Evolutionary conservation across 2,329 filamentous ascomycete genomes (phyloP).

Genomic region (Arachnomyces sp.): DNA sequence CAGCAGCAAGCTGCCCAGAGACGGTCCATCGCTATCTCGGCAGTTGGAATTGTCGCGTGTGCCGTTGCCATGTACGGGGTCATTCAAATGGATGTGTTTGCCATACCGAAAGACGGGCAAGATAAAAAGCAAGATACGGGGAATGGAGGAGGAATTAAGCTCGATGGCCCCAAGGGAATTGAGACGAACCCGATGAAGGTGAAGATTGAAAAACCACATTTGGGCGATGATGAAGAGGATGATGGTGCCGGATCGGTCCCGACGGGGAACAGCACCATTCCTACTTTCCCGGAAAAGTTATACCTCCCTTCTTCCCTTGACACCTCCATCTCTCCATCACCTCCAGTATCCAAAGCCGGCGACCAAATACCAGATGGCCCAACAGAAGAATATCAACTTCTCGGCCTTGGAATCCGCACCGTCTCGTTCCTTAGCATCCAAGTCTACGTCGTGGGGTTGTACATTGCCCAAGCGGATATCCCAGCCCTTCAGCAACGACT

Average conservation of each 20-base stretch:
- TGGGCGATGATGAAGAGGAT: slow-evolving; percentile 9
- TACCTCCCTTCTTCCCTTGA: slow-evolving; percentile 46
- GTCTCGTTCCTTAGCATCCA: slow-evolving; percentile 86
- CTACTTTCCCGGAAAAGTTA: slow-evolving; percentile 68
- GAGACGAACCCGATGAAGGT: slow-evolving; percentile 30
- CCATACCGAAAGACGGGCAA: slow-evolving; percentile 14
- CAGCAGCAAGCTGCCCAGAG: slow-evolving; percentile 22
- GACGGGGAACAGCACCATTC: slow-evolving; percentile 74
- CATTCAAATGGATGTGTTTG: slow-evolving; percentile 31
- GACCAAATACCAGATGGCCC: slow-evolving; percentile 34
- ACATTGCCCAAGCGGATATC: slow-evolving; percentile 78
- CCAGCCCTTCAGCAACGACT: slow-evolving; percentile 70
- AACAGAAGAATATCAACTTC: slow-evolving; percentile 69
- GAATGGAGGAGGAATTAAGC: slow-evolving; percentile 21
- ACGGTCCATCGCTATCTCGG: slow-evolving; percentile 27
- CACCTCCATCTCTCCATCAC: slow-evolving; percentile 26
- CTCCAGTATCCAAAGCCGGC: slow-evolving; percentile 27
- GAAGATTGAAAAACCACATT: neutral
- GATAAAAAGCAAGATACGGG: neutral
- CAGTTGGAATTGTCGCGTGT: slow-evolving; percentile 31
- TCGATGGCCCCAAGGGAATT: slow-evolving; percentile 36
- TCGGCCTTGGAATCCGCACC: slow-evolving; percentile 79
- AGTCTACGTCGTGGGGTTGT: slow-evolving; percentile 91
- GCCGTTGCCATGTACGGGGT: slow-evolving; percentile 35
- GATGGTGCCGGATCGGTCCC: slow-evolving; percentile 67